phyloP scores from a whole-genome alignment of 2,329 filamentous ascomycete genomes.

The Colletotrichum plurivorum region DNA sequence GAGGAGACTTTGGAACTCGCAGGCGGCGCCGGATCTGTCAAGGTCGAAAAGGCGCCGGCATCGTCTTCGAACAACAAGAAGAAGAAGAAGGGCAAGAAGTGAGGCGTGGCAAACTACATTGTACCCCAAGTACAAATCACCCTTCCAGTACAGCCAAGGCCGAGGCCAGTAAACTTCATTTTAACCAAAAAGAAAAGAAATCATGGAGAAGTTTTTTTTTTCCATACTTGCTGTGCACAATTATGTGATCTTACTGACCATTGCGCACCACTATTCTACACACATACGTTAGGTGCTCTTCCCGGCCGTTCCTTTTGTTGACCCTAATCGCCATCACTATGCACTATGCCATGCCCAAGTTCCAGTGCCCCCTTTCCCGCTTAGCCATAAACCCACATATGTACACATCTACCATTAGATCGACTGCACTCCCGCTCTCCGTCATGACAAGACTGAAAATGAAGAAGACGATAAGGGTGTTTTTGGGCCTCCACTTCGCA shows the following conservation, averaged over 20 bases:
- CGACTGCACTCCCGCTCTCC: not conserved
- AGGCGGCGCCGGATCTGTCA: constrained; percentile 73
- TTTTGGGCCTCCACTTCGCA: not conserved
- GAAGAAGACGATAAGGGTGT: constrained; percentile 13
- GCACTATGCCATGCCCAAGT: constrained; percentile 34
- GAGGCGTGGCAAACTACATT: constrained; percentile 30
- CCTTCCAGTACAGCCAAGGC: too few species aligned
- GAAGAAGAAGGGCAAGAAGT: constrained; percentile 70
- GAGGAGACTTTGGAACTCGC: constrained; percentile 77
- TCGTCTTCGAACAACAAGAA: constrained; percentile 60
- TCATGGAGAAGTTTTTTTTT: too few species aligned
- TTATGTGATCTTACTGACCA: constrained; percentile 2
- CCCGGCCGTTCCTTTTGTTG: constrained; percentile 1
- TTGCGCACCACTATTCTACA: constrained; percentile 13
- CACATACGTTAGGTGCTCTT: not conserved
- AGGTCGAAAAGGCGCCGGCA: constrained; percentile 72
- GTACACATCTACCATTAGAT: constrained; percentile 30
- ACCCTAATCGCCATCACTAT: constrained; percentile 28
- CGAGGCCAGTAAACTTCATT: too few species aligned
- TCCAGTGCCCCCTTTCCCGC: constrained; percentile 30
- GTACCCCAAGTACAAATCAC: too few species aligned
- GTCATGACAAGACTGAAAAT: constrained; percentile 16
- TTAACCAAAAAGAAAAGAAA: too few species aligned
- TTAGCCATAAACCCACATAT: constrained; percentile 32
- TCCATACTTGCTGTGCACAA: constrained; percentile 6